Percentiles rank a stretch among this genome's conserved stretches.
Conservation (phyloP, 306 rosid species). For the Abrus pulchellus region DNA sequence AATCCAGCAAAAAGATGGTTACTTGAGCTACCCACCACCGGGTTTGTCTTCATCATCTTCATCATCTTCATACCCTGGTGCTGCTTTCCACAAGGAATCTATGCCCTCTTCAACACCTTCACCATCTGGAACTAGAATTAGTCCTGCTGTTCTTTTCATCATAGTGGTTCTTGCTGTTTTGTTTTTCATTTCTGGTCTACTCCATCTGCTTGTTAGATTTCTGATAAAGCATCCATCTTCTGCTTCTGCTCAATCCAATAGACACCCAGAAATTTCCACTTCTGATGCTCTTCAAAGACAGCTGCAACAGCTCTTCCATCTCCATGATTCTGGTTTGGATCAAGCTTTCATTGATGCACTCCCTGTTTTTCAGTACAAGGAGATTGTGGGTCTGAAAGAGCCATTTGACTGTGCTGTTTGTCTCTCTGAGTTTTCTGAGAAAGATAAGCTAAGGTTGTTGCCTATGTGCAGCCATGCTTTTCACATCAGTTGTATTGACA, state of each 20-base stretch:
- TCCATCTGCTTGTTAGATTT: conserved; percentile 94
- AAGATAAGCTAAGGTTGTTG: conserved; percentile 90
- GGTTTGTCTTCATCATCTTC: conserved; percentile 58
- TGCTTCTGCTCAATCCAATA: conserved; percentile 65
- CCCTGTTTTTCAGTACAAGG: conserved; percentile 93
- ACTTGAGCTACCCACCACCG: conserved; percentile 76
- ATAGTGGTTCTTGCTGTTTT: conserved; percentile 91
- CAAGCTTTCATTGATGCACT: conserved; percentile 97
- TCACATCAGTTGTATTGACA: conserved; percentile 91
- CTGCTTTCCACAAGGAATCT: conserved; percentile 59
- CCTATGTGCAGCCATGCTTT: conserved; percentile 99
- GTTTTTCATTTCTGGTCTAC: conserved; percentile 94
- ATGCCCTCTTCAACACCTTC: conserved; percentile 53
- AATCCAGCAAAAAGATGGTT: conserved; percentile 76
- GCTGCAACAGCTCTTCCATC: conserved; percentile 94
- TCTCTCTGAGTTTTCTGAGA: conserved; percentile 82
- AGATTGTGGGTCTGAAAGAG: conserved; percentile 89
- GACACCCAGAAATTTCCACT: conserved; percentile 78
- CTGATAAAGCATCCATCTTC: conserved; percentile 85
- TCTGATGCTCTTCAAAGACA: conserved; percentile 96
- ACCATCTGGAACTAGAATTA: conserved; percentile 80
- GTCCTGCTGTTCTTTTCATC: conserved; percentile 95
- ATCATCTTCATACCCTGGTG: conserved; percentile 57
- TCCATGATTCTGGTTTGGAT: conserved; percentile 96
- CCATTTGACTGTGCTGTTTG: conserved; percentile 98